These are phyloP conservation scores for Suillus subalutaceus DNA, from an alignment of 768 basidiomycete genomes.

Conservation along the genomic window DNA sequence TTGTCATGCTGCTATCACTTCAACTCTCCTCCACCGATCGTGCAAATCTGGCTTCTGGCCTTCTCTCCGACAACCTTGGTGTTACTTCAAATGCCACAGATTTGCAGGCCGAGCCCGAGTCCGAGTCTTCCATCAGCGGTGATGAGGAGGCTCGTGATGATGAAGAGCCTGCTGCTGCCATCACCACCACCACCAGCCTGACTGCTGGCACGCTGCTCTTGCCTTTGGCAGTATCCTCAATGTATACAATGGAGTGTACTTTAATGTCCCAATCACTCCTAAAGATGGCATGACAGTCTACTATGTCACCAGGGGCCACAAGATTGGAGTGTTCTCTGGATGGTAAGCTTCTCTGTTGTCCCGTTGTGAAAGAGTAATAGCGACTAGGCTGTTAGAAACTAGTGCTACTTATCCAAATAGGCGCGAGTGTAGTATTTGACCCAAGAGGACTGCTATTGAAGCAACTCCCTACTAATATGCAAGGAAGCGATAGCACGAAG, in stretches of 20 bases:
- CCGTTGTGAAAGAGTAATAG: no score
- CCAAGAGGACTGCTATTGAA: no score
- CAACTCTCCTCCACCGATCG: background rate
- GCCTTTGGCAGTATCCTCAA: background rate
- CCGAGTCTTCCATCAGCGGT: background rate
- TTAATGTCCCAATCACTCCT: background rate
- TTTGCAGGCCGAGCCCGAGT: background rate
- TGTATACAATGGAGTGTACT: background rate
- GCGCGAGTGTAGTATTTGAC: no score
- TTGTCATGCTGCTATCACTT: background rate
- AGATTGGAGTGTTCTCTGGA: background rate
- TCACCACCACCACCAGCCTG: background rate
- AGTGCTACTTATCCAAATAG: no score
- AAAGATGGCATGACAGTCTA: background rate
- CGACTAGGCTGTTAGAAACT: no score
- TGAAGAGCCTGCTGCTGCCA: background rate
- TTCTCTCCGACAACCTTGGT: background rate
- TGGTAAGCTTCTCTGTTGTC: slow-evolving; percentile 1
- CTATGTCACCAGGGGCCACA: background rate
- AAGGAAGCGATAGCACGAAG: no score
- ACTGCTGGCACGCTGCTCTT: background rate
- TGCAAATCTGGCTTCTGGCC: background rate
- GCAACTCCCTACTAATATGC: no score
- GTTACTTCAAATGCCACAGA: no score
- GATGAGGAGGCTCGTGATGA: background rate